These are phyloP conservation scores for Solanum etuberosum DNA, from an alignment of 257 asterid genomes.

Conservation along the genomic window DNA sequence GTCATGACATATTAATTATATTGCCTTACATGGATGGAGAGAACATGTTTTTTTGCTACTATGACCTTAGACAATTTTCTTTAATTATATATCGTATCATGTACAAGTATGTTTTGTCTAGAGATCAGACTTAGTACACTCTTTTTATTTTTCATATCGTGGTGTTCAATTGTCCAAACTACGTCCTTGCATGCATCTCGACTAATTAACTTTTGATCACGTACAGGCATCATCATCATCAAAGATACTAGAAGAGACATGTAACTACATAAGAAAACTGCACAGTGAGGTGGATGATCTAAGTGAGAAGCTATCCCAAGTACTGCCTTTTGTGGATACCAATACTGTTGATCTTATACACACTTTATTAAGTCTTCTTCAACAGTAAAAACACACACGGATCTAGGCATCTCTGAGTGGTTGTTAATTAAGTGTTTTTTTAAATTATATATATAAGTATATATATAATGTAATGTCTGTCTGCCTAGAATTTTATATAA, in stretches of 20 bases:
- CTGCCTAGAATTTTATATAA: neutral
- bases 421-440: neutral
- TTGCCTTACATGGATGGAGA: too few relatives aligned
- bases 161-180: neutral
- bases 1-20: too few relatives aligned
- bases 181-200: neutral
- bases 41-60: too few relatives aligned
- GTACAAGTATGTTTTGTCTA: too few relatives aligned
- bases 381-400: neutral
- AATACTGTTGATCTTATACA: slow-evolving; percentile 17
- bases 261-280: slow-evolving; percentile 49
- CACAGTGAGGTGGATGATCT: slow-evolving; percentile 54
- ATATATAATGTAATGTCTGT: too few relatives aligned
- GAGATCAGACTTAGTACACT: too few relatives aligned
- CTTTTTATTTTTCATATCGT: too few relatives aligned
- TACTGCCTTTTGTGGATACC: slow-evolving; percentile 35
- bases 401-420: neutral
- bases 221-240: neutral
- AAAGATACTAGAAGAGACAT: slow-evolving; percentile 34
- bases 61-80: too few relatives aligned
- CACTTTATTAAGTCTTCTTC: slow-evolving; percentile 28
- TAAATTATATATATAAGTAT: neutral
- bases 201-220: neutral
- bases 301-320: slow-evolving; percentile 41
- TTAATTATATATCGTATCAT: too few relatives aligned